A percentile compares a stretch with the other conserved stretches of the same genome.
These are phyloP conservation scores for Elsinoe fawcettii DNA, from an alignment of 2,329 filamentous ascomycete species.

Conservation along the genomic window DNA sequence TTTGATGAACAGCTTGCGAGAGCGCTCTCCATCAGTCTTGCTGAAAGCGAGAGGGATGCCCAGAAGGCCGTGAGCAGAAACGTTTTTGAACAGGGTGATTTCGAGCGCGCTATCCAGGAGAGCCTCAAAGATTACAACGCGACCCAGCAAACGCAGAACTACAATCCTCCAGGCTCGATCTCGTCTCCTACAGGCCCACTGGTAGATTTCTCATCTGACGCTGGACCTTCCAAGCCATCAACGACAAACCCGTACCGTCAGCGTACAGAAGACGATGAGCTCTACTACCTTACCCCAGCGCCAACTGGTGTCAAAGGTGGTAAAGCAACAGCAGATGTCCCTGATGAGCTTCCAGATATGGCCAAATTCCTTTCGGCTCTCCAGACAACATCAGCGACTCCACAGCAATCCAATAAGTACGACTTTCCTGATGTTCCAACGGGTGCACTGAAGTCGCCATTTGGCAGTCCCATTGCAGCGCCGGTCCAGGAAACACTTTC, in stretches of 20 bases:
- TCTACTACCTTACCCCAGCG: conserved; percentile 10
- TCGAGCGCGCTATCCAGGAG: conserved; percentile 29
- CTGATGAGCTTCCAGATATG: background rate
- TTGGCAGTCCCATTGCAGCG: background rate
- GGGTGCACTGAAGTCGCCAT: background rate
- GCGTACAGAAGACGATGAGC: background rate
- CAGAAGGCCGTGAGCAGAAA: conserved; percentile 20
- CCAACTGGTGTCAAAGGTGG: background rate
- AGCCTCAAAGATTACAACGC: conserved; percentile 23
- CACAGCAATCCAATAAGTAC: conserved; percentile 19
- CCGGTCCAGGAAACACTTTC: background rate
- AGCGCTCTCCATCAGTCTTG: conserved; percentile 30
- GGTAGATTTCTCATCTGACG: conserved; percentile 22
- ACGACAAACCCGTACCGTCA: background rate
- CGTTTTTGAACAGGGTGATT: conserved; percentile 24
- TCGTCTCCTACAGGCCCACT: conserved; percentile 21
- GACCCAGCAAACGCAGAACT: conserved; percentile 20
- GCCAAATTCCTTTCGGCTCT: conserved; percentile 22
- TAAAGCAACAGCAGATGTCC: too few relatives aligned
- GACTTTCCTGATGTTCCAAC: conserved; percentile 8
- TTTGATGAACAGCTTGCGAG: conserved; percentile 33
- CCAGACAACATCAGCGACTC: conserved; percentile 21
- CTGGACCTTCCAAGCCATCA: background rate
- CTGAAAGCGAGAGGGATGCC: conserved; percentile 24
- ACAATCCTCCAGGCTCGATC: conserved; percentile 19